Percentiles rank a stretch among this genome's conserved stretches.
These are phyloP conservation scores for Turnera subulata DNA, from an alignment of 345 rosid species.

Conservation along the genomic window DNA sequence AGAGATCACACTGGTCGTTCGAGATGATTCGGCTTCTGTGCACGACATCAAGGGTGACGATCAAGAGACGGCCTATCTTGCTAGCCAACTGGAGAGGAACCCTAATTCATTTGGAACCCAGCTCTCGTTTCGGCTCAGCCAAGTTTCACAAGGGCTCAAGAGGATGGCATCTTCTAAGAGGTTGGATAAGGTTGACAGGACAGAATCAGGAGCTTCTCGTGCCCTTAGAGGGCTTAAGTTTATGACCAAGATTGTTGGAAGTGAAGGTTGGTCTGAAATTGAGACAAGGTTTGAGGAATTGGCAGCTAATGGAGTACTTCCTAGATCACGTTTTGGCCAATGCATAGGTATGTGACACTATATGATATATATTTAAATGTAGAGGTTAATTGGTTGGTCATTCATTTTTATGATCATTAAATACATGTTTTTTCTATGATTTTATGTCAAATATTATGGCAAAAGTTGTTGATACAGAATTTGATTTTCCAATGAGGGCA, in stretches of 20 bases:
- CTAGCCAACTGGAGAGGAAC: slow-evolving; percentile 32
- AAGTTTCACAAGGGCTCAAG: slow-evolving; percentile 58
- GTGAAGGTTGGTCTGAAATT: slow-evolving; percentile 57
- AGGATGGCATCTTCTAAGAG: slow-evolving; percentile 39
- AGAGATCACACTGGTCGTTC: slow-evolving; percentile 48
- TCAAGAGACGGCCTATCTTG: slow-evolving; percentile 35
- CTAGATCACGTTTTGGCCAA: slow-evolving; percentile 54
- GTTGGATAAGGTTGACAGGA: slow-evolving; percentile 42
- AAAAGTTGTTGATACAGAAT: background rate
- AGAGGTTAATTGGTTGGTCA: no score
- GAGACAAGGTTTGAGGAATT: slow-evolving; percentile 52
- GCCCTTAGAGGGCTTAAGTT: slow-evolving; percentile 66
- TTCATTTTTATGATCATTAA: no score
- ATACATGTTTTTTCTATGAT: no score
- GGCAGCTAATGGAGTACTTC: slow-evolving; percentile 47
- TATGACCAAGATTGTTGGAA: slow-evolving; percentile 42
- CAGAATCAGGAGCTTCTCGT: slow-evolving; percentile 61
- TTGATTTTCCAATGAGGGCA: slow-evolving; percentile 19
- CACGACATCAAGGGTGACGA: slow-evolving; percentile 38
- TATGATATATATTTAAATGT: no score
- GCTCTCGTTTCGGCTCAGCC: slow-evolving; percentile 32
- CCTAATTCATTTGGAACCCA: slow-evolving; percentile 38
- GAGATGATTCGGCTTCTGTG: slow-evolving; percentile 43
- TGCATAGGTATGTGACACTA: slow-evolving; percentile 51
- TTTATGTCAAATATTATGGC: no score